A percentile compares a stretch with the other conserved stretches of the same genome.
Evolutionary conservation across 106 monocot species (phyloP).

Genomic region (Dactylorhiza incarnata): DNA sequence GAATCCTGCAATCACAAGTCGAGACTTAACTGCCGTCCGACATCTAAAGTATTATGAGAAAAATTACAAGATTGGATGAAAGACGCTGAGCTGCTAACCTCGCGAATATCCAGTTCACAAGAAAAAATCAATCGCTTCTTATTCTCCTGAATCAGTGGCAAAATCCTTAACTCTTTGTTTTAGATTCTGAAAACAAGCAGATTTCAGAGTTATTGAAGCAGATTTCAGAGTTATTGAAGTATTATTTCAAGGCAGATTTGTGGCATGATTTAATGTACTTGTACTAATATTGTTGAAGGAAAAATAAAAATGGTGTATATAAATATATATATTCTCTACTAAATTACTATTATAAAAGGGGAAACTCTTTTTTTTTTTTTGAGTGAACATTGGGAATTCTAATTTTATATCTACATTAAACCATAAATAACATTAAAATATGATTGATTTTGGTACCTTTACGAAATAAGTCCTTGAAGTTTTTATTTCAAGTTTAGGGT

Average conservation of each 20-base stretch:
- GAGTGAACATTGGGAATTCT: too few species aligned
- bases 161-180: slow-evolving; percentile 71
- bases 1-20: too few species aligned
- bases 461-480: too few species aligned
- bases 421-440: too few species aligned
- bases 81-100: background rate
- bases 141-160: slow-evolving; percentile 32
- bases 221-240: background rate
- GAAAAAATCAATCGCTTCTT: background rate
- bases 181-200: slow-evolving; percentile 34
- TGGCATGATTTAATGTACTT: too few species aligned
- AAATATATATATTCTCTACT: too few species aligned
- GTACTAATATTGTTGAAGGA: background rate
- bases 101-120: too few species aligned
- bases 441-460: too few species aligned
- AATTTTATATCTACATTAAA: too few species aligned
- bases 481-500: too few species aligned
- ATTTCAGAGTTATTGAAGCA: background rate
- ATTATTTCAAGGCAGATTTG: background rate
- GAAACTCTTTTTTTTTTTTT: too few species aligned
- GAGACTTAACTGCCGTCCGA: background rate
- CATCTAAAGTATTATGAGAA: background rate
- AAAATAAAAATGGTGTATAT: background rate
- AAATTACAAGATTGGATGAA: background rate
- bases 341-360: too few species aligned